Percentiles rank a stretch among this genome's conserved stretches.
Conservation (phyloP, 2,329 filamentous ascomycete genomes). For the Polychaeton citri region DNA sequence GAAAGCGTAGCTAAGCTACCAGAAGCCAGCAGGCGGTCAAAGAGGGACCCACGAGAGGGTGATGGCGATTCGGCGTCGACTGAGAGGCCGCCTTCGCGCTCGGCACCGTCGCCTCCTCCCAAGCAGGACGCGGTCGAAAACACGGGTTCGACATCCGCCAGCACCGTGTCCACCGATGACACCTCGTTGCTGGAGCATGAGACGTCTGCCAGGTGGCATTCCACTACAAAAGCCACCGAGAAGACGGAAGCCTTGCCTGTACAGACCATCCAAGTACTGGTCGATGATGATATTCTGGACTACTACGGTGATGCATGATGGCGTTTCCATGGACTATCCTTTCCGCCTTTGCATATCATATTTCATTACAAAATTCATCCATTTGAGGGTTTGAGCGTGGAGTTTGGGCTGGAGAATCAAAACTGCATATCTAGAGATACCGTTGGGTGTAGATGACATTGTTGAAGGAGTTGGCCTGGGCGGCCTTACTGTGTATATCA, state of each 20-base stretch:
- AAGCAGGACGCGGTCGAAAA: neutral
- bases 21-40: too few relatives aligned
- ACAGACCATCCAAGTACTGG: constrained; percentile 6
- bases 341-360: too few relatives aligned
- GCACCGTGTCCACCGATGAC: neutral
- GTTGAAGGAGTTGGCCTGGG: too few relatives aligned
- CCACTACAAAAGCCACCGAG: constrained; percentile 1
- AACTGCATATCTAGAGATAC: neutral
- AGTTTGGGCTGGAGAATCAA: neutral
- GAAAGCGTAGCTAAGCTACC: too few relatives aligned
- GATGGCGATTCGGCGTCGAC: constrained; percentile 1
- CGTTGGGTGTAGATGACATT: too few relatives aligned
- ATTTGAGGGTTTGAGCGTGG: neutral
- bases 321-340: too few relatives aligned
- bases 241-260: constrained; percentile 2
- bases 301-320: constrained; percentile 1
- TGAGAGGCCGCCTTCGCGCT: neutral
- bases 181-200: constrained; percentile 5
- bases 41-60: too few relatives aligned
- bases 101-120: neutral
- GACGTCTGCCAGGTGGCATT: too few relatives aligned
- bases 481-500: too few relatives aligned
- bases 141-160: neutral
- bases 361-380: too few relatives aligned
- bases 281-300: constrained; percentile 11